Percentiles rank a stretch among this genome's conserved stretches.
These are phyloP conservation scores for Handroanthus guayacan DNA, from an alignment of 257 asterid genomes.

Conservation along the genomic window DNA sequence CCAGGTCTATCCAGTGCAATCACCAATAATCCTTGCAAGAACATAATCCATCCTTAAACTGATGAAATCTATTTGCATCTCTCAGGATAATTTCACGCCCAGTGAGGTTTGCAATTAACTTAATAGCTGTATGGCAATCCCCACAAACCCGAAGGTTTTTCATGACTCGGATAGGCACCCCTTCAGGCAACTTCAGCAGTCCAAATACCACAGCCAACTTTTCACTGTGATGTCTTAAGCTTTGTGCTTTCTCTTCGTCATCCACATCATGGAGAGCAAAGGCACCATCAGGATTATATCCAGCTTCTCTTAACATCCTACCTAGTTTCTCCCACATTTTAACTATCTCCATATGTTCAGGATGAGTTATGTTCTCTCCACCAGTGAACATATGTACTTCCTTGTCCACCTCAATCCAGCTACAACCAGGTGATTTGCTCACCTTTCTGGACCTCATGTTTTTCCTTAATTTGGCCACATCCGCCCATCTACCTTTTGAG, in stretches of 20 bases:
- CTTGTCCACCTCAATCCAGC: slow-evolving; percentile 84
- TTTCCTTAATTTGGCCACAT: slow-evolving; percentile 65
- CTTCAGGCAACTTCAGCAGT: slow-evolving; percentile 65
- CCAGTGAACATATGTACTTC: slow-evolving; percentile 72
- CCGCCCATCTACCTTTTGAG: slow-evolving; percentile 66
- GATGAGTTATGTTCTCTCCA: slow-evolving; percentile 59
- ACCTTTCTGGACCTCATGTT: slow-evolving; percentile 61
- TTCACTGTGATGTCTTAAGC: slow-evolving; percentile 66
- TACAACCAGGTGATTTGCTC: slow-evolving; percentile 74
- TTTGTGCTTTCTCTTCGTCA: slow-evolving; percentile 67
- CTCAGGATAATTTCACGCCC: slow-evolving; percentile 63
- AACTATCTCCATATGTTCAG: slow-evolving; percentile 50
- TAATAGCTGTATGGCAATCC: slow-evolving; percentile 72
- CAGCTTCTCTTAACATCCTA: slow-evolving; percentile 60
- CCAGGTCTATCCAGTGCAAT: slow-evolving; percentile 25
- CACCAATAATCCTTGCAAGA: slow-evolving; percentile 80
- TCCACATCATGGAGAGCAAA: slow-evolving; percentile 70
- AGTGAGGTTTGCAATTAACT: slow-evolving; percentile 55
- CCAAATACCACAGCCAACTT: slow-evolving; percentile 80
- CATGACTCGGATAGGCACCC: slow-evolving; percentile 65
- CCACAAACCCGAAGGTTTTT: slow-evolving; percentile 78
- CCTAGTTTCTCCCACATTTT: slow-evolving; percentile 62
- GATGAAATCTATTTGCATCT: slow-evolving; percentile 79
- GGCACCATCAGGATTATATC: slow-evolving; percentile 64
- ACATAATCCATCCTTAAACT: slow-evolving; percentile 64